Percentiles rank a stretch among this genome's conserved stretches.
phyloP scores from a whole-genome alignment of 2,329 filamentous ascomycete species.

The Sarocladiaceae sp. region DNA sequence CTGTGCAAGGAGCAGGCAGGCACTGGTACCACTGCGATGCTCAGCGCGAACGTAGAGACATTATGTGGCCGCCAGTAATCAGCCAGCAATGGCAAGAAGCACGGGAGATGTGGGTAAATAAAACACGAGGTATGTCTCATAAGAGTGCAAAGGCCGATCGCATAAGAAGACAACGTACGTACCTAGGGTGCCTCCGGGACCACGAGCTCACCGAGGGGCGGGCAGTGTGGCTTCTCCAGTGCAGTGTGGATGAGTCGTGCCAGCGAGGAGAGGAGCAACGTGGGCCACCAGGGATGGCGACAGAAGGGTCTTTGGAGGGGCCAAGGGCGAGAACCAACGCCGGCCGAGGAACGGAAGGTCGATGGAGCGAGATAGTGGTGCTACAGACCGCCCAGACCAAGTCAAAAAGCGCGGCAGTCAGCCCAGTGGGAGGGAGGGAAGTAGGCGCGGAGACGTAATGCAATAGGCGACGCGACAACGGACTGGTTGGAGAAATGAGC shows the following conservation, averaged over 20 bases:
- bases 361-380: conserved; percentile 4
- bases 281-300: conserved; percentile 1
- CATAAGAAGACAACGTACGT: background rate
- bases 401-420: conserved; percentile 7
- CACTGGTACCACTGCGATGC: background rate
- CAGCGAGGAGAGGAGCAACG: conserved; percentile 5
- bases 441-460: conserved; percentile 7
- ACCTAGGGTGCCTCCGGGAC: conserved; percentile 1
- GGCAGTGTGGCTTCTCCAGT: conserved; percentile 8
- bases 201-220: conserved; percentile 4
- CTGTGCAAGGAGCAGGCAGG: background rate
- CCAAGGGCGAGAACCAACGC: background rate
- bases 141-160: conserved; percentile 1
- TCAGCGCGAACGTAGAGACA: background rate
- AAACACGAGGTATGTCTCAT: background rate
- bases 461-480: background rate
- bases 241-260: conserved; percentile 1
- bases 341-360: background rate
- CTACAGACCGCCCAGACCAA: conserved; percentile 8
- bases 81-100: no score
- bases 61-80: background rate
- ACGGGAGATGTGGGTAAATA: background rate
- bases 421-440: background rate
- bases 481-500: background rate
- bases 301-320: background rate